Percentiles rank a stretch among this genome's conserved stretches.
These are phyloP conservation scores for Neonectria sp. DNA, from an alignment of 2,329 filamentous ascomycete species.

Conservation along the genomic window DNA sequence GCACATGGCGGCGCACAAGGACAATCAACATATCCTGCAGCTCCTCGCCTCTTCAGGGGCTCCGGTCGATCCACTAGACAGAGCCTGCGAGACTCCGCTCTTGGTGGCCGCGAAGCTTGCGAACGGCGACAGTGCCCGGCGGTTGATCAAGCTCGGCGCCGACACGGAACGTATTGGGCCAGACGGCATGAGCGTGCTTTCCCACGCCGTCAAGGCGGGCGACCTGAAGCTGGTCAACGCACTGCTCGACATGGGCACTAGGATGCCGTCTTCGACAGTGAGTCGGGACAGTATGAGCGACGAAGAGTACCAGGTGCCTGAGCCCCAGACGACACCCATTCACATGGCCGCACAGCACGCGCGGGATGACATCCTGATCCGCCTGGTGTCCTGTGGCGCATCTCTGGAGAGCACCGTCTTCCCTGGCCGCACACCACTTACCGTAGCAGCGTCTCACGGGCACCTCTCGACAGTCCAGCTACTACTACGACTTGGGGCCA, in stretches of 20 bases:
- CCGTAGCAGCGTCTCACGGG: constrained; percentile 45
- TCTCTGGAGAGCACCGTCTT: constrained; percentile 47
- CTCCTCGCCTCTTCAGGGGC: constrained; percentile 43
- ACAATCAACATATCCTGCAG: constrained; percentile 44
- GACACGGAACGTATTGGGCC: constrained; percentile 45
- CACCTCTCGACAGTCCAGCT: constrained; percentile 47
- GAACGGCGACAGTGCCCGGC: constrained; percentile 42
- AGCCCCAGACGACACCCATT: constrained; percentile 46
- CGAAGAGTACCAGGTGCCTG: constrained; percentile 43
- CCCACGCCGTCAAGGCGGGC: constrained; percentile 47
- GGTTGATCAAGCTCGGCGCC: constrained; percentile 45
- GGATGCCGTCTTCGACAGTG: constrained; percentile 33
- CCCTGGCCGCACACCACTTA: constrained; percentile 45
- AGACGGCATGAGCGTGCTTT: constrained; percentile 49
- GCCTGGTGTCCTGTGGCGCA: constrained; percentile 44
- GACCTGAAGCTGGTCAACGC: constrained; percentile 42
- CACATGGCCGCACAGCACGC: constrained; percentile 47
- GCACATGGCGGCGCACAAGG: constrained; percentile 49
- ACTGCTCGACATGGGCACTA: constrained; percentile 43
- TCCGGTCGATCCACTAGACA: constrained; percentile 43
- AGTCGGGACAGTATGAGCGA: constrained; percentile 26
- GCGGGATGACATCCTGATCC: constrained; percentile 45
- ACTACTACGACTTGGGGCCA: constrained; percentile 44
- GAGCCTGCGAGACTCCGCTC: constrained; percentile 45
- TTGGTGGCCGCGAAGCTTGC: constrained; percentile 48